Conservation (phyloP, 139 green algal species). For the Zygnema cylindricum region DNA sequence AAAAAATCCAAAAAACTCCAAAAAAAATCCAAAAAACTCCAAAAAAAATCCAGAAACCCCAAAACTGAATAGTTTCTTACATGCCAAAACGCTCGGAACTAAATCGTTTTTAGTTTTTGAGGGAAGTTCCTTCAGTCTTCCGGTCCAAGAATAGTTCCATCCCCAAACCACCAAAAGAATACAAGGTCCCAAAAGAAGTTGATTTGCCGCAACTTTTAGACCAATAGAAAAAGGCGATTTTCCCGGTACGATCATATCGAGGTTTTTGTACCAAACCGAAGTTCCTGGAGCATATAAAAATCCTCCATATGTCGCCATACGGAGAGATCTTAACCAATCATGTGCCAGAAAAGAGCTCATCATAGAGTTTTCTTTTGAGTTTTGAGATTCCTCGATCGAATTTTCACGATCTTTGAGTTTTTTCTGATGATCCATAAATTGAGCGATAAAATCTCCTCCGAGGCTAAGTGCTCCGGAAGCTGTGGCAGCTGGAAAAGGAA, state of each 20-base stretch:
- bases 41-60: too few species aligned
- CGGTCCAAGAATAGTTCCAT: slow-evolving; percentile 63
- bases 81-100: slow-evolving; percentile 22
- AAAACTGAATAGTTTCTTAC: too few species aligned
- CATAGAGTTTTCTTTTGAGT: not conserved
- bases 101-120: slow-evolving; percentile 48
- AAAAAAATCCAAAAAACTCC: too few species aligned
- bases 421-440: not conserved
- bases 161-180: slow-evolving; percentile 66
- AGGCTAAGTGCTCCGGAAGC: not conserved
- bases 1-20: too few species aligned
- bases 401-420: not conserved
- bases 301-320: slow-evolving; percentile 60
- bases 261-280: slow-evolving; percentile 63
- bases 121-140: slow-evolving; percentile 50
- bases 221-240: not conserved
- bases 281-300: slow-evolving; percentile 64
- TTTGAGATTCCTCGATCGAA: not conserved
- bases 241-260: slow-evolving; percentile 51
- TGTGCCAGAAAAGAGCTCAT: not conserved
- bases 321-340: slow-evolving; percentile 8
- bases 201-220: slow-evolving; percentile 50
- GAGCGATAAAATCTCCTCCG: not conserved
- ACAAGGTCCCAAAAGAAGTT: slow-evolving; percentile 63
- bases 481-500: not conserved